phyloP scores from a whole-genome alignment of 2,329 filamentous ascomycete genomes.

The Verticillium nubilum region DNA sequence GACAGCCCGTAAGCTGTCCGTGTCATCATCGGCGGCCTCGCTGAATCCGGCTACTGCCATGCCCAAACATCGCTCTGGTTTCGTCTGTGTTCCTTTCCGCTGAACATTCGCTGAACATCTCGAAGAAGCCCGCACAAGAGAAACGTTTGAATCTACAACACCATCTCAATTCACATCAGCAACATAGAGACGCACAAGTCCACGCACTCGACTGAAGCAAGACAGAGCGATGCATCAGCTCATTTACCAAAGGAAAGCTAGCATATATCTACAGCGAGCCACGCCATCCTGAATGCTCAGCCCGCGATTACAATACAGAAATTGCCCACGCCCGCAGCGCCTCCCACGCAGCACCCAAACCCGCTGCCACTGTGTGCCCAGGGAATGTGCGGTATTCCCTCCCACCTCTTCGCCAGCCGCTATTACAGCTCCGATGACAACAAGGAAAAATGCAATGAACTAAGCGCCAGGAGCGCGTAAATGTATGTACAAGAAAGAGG shows the following conservation, averaged over 20 bases:
- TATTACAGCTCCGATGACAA: not conserved
- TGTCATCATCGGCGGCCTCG: not conserved
- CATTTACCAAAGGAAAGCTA: not conserved
- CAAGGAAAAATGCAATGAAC: not conserved
- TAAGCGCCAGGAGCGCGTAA: not conserved
- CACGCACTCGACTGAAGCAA: not conserved
- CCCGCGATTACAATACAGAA: not conserved
- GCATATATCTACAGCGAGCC: not conserved
- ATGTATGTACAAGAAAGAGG: slow-evolving; percentile 1
- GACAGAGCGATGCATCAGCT: not conserved
- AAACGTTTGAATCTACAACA: no score
- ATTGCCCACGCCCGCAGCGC: not conserved
- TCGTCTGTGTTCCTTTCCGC: no score
- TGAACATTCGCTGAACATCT: not conserved
- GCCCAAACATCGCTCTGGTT: no score
- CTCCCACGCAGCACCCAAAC: not conserved
- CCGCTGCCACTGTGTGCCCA: not conserved
- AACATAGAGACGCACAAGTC: not conserved
- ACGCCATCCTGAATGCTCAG: not conserved
- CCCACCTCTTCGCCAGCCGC: not conserved
- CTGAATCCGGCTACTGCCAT: no score
- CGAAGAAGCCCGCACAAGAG: no score
- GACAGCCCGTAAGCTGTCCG: no score
- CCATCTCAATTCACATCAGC: no score
- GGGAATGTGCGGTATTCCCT: not conserved